These are phyloP conservation scores for Tilletia indica DNA, from an alignment of 1,284 basidiomycete genomes.

Conservation along the genomic window DNA sequence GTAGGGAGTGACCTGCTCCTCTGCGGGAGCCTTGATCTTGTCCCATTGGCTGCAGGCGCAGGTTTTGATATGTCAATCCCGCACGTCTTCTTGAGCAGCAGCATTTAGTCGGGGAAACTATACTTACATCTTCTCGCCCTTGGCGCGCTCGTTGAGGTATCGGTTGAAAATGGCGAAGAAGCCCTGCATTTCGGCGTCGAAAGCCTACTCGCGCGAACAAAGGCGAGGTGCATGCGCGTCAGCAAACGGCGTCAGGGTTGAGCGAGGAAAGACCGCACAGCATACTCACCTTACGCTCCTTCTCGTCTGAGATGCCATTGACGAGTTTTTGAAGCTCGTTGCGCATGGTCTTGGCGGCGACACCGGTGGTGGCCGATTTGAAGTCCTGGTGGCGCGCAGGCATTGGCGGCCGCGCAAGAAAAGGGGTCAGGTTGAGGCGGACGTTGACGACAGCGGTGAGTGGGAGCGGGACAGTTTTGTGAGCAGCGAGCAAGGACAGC, in stretches of 20 bases:
- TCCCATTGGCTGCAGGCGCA: constrained; percentile 81
- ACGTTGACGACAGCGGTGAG: not conserved
- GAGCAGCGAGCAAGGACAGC: too few species aligned
- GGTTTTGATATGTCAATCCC: not conserved
- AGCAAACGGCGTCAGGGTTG: not conserved
- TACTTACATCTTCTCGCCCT: constrained; percentile 86
- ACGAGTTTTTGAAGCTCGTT: constrained; percentile 96
- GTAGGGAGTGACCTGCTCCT: constrained; percentile 89
- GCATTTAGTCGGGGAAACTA: not conserved
- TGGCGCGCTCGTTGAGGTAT: constrained; percentile 90
- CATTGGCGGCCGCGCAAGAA: constrained; percentile 19
- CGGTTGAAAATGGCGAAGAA: constrained; percentile 99
- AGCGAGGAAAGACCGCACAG: not conserved
- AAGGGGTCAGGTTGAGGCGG: too few species aligned
- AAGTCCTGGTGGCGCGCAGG: constrained; percentile 64
- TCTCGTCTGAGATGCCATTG: constrained; percentile 64
- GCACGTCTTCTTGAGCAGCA: not conserved
- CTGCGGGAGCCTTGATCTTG: constrained; percentile 88
- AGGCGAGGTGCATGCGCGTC: not conserved
- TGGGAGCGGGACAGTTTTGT: not conserved
- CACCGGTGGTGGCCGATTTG: constrained; percentile 96
- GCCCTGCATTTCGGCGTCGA: constrained; percentile 96
- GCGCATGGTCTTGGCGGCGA: constrained; percentile 96
- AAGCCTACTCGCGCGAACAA: constrained; percentile 65
- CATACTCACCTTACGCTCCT: constrained; percentile 65